Evolutionary conservation across 257 asterid species (phyloP).

Genomic region (Euphrasia confusa): DNA sequence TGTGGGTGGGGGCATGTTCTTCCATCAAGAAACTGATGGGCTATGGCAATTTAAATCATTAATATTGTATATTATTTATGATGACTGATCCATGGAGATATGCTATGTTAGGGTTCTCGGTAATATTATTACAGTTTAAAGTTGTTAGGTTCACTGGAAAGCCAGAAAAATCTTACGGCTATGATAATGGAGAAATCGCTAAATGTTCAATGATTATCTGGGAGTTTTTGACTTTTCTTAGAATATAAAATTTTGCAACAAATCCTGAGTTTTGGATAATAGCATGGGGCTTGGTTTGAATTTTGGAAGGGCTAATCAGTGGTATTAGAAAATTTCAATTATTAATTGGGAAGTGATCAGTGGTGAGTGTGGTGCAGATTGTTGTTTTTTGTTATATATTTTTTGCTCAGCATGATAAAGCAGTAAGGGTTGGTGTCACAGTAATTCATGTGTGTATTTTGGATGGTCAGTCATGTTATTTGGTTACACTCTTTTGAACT

Average conservation of each 20-base stretch:
- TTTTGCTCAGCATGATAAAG: slow-evolving; percentile 14
- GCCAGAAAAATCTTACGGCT: not conserved
- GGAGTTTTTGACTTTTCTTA: slow-evolving; percentile 13
- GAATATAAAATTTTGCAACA: slow-evolving; percentile 4
- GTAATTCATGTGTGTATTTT: slow-evolving; percentile 25
- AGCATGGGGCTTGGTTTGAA: slow-evolving; percentile 20
- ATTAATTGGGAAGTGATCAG: slow-evolving; percentile 14
- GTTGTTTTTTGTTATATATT: slow-evolving; percentile 16
- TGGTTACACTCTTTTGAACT: slow-evolving; percentile 11
- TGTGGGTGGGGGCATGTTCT: slow-evolving; percentile 22
- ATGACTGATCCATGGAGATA: slow-evolving; percentile 22
- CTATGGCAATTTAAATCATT: slow-evolving; percentile 24
- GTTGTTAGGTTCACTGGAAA: slow-evolving; percentile 25
- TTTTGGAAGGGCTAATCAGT: slow-evolving; percentile 15
- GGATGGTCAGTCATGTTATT: slow-evolving; percentile 20
- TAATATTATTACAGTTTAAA: slow-evolving; percentile 20
- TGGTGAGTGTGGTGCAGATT: slow-evolving; percentile 16
- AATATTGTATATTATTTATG: slow-evolving; percentile 24
- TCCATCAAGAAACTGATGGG: slow-evolving; percentile 21
- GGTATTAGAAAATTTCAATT: slow-evolving; percentile 17
- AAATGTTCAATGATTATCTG: slow-evolving; percentile 19
- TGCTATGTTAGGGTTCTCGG: slow-evolving; percentile 24
- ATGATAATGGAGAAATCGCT: slow-evolving; percentile 24
- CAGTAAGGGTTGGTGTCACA: slow-evolving; percentile 21
- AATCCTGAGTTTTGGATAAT: slow-evolving; percentile 21